Evolutionary conservation across 2,329 filamentous ascomycete genomes (phyloP).

Genomic region (Seiridium unicorne): DNA sequence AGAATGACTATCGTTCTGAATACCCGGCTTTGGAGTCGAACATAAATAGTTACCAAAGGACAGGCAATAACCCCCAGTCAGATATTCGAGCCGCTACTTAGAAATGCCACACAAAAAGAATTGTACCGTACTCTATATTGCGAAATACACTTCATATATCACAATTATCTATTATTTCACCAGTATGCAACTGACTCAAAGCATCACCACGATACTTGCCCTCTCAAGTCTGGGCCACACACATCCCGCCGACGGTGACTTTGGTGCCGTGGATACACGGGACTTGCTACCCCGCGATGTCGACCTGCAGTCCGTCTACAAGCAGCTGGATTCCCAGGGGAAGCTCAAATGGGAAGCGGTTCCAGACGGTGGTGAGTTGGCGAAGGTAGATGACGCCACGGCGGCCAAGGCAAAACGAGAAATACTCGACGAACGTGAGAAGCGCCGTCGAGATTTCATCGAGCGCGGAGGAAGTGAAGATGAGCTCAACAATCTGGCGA

Average conservation of each 20-base stretch:
- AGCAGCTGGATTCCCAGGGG: not conserved
- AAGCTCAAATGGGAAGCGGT: not conserved
- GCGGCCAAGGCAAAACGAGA: not conserved
- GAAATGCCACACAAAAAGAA: no score
- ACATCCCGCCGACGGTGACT: not conserved
- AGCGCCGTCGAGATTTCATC: not conserved
- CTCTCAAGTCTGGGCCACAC: not conserved
- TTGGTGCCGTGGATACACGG: not conserved
- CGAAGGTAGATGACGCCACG: not conserved
- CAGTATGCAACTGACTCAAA: not conserved
- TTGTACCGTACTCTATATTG: not conserved
- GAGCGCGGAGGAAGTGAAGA: not conserved
- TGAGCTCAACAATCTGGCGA: not conserved
- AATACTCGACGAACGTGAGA: not conserved
- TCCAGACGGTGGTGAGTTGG: not conserved
- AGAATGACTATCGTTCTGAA: not conserved
- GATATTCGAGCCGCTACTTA: no score
- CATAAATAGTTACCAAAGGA: not conserved
- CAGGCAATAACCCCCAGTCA: not conserved
- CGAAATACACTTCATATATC: not conserved
- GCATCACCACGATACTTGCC: not conserved
- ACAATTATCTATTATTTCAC: not conserved
- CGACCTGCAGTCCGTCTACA: not conserved
- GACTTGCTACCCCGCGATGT: not conserved
- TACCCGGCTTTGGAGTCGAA: not conserved